Percentiles rank a stretch among this genome's conserved stretches.
Evolutionary conservation across 805 yeast genomes (phyloP).

Genomic region (Yarrowia sp.): DNA sequence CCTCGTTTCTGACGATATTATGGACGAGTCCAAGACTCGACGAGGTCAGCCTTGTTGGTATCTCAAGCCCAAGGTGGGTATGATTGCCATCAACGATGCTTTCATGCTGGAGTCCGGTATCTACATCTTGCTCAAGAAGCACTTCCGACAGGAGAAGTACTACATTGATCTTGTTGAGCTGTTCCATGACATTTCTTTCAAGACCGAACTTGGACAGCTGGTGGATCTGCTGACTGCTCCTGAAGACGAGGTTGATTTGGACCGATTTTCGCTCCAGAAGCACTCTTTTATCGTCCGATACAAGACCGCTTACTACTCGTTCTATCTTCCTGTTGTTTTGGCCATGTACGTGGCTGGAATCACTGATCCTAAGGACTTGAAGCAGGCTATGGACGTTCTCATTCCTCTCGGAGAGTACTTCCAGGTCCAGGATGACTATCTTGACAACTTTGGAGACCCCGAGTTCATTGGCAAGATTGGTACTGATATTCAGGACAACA

Average conservation of each 20-base stretch:
- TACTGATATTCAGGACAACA: slow-evolving; percentile 96
- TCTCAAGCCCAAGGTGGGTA: slow-evolving; percentile 69
- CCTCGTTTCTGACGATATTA: slow-evolving; percentile 96
- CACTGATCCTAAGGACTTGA: slow-evolving; percentile 64
- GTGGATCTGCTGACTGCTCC: slow-evolving; percentile 96
- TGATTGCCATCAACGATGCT: slow-evolving; percentile 95
- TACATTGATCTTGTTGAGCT: slow-evolving; percentile 88
- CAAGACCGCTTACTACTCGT: slow-evolving; percentile 97
- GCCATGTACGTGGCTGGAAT: slow-evolving; percentile 93
- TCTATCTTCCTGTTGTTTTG: slow-evolving; percentile 94
- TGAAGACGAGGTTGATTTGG: slow-evolving; percentile 86
- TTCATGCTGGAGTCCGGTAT: slow-evolving; percentile 96
- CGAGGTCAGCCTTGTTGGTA: slow-evolving; percentile 99
- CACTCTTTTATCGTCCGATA: slow-evolving; percentile 93
- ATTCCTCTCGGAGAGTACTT: slow-evolving; percentile 97
- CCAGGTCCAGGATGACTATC: slow-evolving; percentile 97
- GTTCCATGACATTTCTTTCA: slow-evolving; percentile 96
- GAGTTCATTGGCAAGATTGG: slow-evolving; percentile 98
- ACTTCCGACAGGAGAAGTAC: slow-evolving; percentile 77
- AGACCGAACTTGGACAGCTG: slow-evolving; percentile 95
- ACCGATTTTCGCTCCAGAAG: slow-evolving; percentile 80
- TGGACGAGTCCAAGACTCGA: slow-evolving; percentile 95
- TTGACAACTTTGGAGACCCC: slow-evolving; percentile 97
- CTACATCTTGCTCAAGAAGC: slow-evolving; percentile 81
- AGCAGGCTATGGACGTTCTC: slow-evolving; percentile 83